Evolutionary conservation across 306 rosid species (phyloP).

Genomic region (Chamaecrista fasciculata): DNA sequence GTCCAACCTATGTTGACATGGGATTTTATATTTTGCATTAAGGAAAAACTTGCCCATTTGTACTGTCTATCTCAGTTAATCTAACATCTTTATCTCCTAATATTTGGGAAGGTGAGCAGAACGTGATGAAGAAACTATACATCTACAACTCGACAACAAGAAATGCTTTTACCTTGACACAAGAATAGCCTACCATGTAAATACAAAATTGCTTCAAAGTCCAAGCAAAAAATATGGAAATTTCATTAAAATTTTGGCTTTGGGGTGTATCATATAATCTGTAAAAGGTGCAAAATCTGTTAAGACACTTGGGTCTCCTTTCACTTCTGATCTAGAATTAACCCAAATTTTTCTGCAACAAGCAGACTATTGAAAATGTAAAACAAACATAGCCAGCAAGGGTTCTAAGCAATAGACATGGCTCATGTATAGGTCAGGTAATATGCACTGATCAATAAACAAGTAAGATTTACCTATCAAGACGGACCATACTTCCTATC

Average conservation of each 20-base stretch:
- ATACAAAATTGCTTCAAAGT: not conserved
- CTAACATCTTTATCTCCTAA: not conserved
- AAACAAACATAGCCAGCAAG: not conserved
- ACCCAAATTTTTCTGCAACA: not conserved
- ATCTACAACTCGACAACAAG: not conserved
- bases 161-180: not conserved
- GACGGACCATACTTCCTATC: conserved; percentile 72
- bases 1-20: not conserved
- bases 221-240: not conserved
- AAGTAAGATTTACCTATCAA: conserved; percentile 67
- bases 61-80: not conserved
- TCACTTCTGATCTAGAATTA: not conserved
- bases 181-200: not conserved
- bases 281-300: not conserved
- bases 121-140: not conserved
- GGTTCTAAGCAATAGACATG: not conserved
- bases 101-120: not conserved
- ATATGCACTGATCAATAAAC: not conserved
- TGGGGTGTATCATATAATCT: not conserved
- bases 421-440: not conserved
- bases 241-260: not conserved
- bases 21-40: not conserved
- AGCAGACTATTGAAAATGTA: conserved; percentile 1
- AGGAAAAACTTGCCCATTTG: not conserved
- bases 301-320: not conserved